phyloP scores from a whole-genome alignment of 2,329 filamentous ascomycete species.

The Colletotrichum cordylinicola region DNA sequence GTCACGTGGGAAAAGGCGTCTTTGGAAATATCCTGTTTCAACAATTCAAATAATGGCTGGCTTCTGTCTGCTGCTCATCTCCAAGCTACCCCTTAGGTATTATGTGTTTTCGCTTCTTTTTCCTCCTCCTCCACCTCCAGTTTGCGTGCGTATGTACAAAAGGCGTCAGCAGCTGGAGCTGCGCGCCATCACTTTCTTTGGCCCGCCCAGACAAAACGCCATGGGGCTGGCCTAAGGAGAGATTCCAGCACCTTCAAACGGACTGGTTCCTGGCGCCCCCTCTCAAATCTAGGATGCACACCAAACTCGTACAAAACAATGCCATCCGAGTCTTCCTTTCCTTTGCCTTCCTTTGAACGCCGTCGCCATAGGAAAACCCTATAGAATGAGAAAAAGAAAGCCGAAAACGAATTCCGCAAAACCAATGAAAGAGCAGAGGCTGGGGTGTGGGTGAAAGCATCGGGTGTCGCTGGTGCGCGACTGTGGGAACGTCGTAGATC shows the following conservation, averaged over 20 bases:
- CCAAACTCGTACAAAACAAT: constrained; percentile 27
- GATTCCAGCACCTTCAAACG: constrained; percentile 13
- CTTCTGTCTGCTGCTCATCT: constrained; percentile 11
- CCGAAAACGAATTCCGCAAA: constrained; percentile 26
- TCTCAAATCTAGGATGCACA: constrained; percentile 34
- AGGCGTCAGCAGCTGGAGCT: not conserved
- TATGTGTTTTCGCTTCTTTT: constrained; percentile 15
- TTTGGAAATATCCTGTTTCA: not conserved
- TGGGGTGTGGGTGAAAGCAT: constrained; percentile 14
- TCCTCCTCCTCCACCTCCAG: not conserved
- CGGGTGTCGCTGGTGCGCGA: constrained; percentile 22
- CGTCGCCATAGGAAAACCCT: constrained; percentile 19
- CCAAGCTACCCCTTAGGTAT: constrained; percentile 5
- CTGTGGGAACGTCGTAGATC: constrained; percentile 44
- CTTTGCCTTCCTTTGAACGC: constrained; percentile 12
- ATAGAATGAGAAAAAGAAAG: constrained; percentile 9
- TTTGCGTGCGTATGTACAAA: constrained; percentile 16
- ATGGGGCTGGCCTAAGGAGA: not conserved
- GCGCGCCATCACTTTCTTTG: constrained; percentile 6
- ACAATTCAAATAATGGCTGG: not conserved
- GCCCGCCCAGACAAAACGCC: constrained; percentile 5
- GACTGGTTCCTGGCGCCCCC: constrained; percentile 31
- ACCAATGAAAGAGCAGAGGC: constrained; percentile 27
- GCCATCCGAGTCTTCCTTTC: constrained; percentile 15
- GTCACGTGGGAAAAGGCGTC: not conserved